These are phyloP conservation scores for Apiospora saccharicola DNA, from an alignment of 2,329 filamentous ascomycete species.

Conservation along the genomic window DNA sequence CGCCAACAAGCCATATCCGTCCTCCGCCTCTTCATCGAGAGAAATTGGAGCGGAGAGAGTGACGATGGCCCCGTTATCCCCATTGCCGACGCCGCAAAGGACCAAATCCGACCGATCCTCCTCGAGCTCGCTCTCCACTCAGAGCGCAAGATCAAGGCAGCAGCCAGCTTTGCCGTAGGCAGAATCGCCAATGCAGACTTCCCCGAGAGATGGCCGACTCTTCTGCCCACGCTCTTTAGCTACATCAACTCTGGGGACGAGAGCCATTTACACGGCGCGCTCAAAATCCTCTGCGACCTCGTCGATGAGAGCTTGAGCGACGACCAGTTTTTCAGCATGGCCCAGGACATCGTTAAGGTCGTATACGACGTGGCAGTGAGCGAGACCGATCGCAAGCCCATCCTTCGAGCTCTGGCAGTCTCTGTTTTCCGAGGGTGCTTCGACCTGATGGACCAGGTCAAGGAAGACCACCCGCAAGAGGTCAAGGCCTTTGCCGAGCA, in stretches of 20 bases:
- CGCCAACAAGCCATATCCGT: conserved; percentile 84
- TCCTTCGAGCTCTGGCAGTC: conserved; percentile 83
- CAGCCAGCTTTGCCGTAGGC: conserved; percentile 84
- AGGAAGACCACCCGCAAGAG: conserved; percentile 87
- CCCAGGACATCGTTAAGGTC: conserved; percentile 82
- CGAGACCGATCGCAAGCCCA: conserved; percentile 71
- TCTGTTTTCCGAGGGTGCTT: conserved; percentile 92
- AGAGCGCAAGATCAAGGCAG: conserved; percentile 86
- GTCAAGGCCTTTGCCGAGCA: conserved; percentile 92
- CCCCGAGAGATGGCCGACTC: conserved; percentile 91
- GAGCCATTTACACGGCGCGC: conserved; percentile 83
- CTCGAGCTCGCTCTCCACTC: conserved; percentile 79
- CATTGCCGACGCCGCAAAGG: conserved; percentile 77
- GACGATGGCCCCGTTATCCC: conserved; percentile 71
- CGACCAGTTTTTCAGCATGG: conserved; percentile 92
- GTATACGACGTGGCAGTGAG: conserved; percentile 85
- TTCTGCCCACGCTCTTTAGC: conserved; percentile 81
- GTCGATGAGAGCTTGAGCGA: conserved; percentile 94
- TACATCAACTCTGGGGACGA: conserved; percentile 80
- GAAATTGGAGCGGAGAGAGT: conserved; percentile 81
- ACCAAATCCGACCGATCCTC: conserved; percentile 74
- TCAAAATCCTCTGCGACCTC: conserved; percentile 87
- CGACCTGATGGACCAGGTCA: conserved; percentile 94
- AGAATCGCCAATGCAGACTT: conserved; percentile 95
- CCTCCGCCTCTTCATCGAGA: conserved; percentile 83